Percentiles rank a stretch among this genome's conserved stretches.
Evolutionary conservation across 106 monocot species (phyloP).

Genomic region (Allium fistulosum): DNA sequence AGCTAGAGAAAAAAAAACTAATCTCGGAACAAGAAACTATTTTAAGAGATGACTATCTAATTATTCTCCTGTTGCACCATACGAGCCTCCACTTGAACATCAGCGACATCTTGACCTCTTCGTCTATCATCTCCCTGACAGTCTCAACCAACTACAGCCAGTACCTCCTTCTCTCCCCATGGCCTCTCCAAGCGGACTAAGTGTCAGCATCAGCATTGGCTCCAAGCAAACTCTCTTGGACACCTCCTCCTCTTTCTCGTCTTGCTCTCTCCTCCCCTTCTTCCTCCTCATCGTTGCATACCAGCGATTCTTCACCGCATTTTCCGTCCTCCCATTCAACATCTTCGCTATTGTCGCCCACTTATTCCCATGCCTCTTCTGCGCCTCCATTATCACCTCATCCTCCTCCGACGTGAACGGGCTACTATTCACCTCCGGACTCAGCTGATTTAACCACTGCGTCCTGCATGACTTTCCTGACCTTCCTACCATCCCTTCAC

Average conservation of each 20-base stretch:
- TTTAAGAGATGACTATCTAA: no score
- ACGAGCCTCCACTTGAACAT: neutral
- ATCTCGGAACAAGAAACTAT: no score
- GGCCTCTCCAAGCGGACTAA: no score
- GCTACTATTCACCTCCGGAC: conserved; percentile 24
- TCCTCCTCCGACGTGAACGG: conserved; percentile 28
- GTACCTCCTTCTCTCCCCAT: neutral
- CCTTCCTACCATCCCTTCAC: conserved; percentile 18
- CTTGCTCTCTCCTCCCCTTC: conserved; percentile 38
- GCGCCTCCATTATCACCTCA: conserved; percentile 17
- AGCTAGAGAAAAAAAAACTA: no score
- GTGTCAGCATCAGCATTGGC: no score
- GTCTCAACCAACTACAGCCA: neutral
- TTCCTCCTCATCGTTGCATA: conserved; percentile 36
- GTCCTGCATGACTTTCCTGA: conserved; percentile 31
- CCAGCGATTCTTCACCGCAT: no score
- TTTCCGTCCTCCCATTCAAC: no score
- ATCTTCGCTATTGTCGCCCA: conserved; percentile 40
- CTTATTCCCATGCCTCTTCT: conserved; percentile 18
- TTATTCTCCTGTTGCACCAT: neutral
- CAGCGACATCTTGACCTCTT: conserved; percentile 32
- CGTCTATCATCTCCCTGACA: conserved; percentile 35
- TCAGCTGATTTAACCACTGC: conserved; percentile 33
- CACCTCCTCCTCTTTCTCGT: conserved; percentile 5
- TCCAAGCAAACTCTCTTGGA: no score